phyloP scores from a whole-genome alignment of 2,329 filamentous ascomycete species.

The Scedosporium minutisporum region DNA sequence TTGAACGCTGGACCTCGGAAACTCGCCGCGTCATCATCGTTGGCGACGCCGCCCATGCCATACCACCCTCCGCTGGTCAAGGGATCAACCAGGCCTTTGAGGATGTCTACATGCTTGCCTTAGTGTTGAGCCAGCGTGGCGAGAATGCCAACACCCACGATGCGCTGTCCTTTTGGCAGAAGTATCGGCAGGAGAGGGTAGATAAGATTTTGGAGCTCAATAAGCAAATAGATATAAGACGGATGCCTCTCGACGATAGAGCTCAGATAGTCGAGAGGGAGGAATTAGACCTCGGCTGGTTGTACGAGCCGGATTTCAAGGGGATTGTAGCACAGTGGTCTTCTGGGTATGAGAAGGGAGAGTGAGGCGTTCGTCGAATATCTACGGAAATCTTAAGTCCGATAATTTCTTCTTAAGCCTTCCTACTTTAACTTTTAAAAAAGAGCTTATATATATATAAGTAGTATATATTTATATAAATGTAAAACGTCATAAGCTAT shows the following conservation, averaged over 20 bases:
- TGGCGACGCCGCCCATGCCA: constrained; percentile 38
- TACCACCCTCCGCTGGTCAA: constrained; percentile 36
- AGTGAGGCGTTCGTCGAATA: too few relatives aligned
- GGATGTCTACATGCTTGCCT: constrained; percentile 35
- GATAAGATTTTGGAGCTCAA: constrained; percentile 38
- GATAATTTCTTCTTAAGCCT: too few relatives aligned
- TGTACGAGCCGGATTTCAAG: constrained; percentile 30
- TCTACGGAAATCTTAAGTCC: too few relatives aligned
- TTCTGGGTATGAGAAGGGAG: neutral
- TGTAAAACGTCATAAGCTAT: too few relatives aligned
- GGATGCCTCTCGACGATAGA: constrained; percentile 27
- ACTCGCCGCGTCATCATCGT: constrained; percentile 30
- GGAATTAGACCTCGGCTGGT: constrained; percentile 28
- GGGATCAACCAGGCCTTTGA: constrained; percentile 39
- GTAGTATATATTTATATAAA: too few relatives aligned
- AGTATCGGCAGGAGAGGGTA: constrained; percentile 34
- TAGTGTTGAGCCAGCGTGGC: constrained; percentile 22
- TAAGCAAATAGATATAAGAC: constrained; percentile 33
- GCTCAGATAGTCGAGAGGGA: constrained; percentile 14
- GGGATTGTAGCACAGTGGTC: constrained; percentile 20
- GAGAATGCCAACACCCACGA: constrained; percentile 15
- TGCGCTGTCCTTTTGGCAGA: constrained; percentile 34
- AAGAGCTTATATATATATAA: too few relatives aligned
- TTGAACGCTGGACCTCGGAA: constrained; percentile 32
- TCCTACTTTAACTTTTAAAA: too few relatives aligned